Conservation (phyloP, 208 protist genomes). For the Trypanosoma conorhini region DNA sequence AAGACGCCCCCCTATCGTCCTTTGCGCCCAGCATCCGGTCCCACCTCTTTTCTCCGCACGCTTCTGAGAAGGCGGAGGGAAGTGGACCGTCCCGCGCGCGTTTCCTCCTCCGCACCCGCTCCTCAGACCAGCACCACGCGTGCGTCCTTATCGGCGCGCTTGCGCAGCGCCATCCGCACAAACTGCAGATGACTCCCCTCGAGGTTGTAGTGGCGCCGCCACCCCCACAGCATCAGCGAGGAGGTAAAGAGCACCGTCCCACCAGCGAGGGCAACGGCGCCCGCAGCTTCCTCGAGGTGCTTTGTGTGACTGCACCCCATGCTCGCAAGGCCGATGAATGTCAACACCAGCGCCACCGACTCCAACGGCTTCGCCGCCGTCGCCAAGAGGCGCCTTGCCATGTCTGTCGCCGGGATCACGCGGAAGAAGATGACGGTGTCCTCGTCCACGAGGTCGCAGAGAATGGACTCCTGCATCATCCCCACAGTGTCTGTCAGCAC, state of each 20-base stretch:
- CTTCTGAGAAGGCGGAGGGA: background rate
- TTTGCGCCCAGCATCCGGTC: too few species aligned
- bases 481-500: conserved; percentile 15
- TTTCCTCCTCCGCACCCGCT: background rate
- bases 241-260: conserved; percentile 27
- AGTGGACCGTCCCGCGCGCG: background rate
- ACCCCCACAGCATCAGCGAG: conserved; percentile 32
- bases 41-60: too few species aligned
- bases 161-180: conserved; percentile 56
- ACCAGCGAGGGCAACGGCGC: conserved; percentile 19
- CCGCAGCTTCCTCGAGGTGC: conserved; percentile 27
- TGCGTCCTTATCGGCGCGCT: conserved; percentile 37
- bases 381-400: conserved; percentile 18
- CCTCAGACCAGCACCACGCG: conserved; percentile 12
- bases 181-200: conserved; percentile 72
- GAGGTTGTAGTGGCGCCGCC: conserved; percentile 61
- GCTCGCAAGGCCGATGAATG: conserved; percentile 12
- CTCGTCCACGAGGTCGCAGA: conserved; percentile 46
- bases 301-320: background rate
- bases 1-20: too few species aligned
- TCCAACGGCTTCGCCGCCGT: conserved; percentile 27
- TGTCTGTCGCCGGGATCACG: conserved; percentile 17
- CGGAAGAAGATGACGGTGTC: conserved; percentile 63
- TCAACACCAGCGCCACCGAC: conserved; percentile 29
- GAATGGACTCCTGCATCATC: conserved; percentile 14